These are phyloP conservation scores for Sphagnurus paluster DNA, from an alignment of 1,284 basidiomycete species.

Conservation along the genomic window DNA sequence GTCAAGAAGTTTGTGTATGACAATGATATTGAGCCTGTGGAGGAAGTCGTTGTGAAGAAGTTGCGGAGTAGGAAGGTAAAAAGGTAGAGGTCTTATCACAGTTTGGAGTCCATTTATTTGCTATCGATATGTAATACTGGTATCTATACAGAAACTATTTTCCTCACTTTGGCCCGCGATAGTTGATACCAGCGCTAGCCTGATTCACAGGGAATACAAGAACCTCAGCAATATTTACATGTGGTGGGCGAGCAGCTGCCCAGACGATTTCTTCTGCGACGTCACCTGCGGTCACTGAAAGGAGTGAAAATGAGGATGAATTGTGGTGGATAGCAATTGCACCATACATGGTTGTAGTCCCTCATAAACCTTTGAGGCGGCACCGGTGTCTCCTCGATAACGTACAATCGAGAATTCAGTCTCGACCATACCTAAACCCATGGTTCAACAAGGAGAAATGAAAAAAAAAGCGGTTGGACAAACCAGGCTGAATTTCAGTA, in stretches of 20 bases:
- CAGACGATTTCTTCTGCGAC: conserved; percentile 98
- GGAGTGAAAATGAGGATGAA: conserved; percentile 3
- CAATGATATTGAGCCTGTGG: conserved; percentile 55
- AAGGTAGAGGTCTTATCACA: conserved; percentile 12
- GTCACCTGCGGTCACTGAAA: conserved; percentile 72
- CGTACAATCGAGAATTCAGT: conserved; percentile 91
- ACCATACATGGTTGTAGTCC: conserved; percentile 80
- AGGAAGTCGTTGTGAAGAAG: conserved; percentile 42
- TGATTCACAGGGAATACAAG: conserved; percentile 83
- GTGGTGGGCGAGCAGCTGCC: conserved; percentile 84
- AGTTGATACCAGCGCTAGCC: conserved; percentile 66
- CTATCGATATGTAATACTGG: conserved; percentile 12
- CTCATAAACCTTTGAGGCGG: conserved; percentile 88
- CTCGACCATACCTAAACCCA: conserved; percentile 76
- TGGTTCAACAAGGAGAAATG: conserved; percentile 1
- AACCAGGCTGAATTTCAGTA: conserved; percentile 88
- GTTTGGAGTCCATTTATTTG: conserved; percentile 15
- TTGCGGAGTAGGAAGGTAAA: conserved; percentile 43
- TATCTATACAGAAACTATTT: conserved; percentile 14
- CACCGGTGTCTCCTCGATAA: conserved; percentile 79
- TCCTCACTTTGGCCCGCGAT: conserved; percentile 38
- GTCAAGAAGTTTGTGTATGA: conserved; percentile 86
- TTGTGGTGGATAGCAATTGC: conserved; percentile 12
- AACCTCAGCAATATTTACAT: conserved; percentile 84
- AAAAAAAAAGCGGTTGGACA: background rate